Evolutionary conservation across 2,329 filamentous ascomycete species (phyloP), one percentile per base, ranked within the genome.

Genomic region (Microdochium trichocladiopsis): DNA sequence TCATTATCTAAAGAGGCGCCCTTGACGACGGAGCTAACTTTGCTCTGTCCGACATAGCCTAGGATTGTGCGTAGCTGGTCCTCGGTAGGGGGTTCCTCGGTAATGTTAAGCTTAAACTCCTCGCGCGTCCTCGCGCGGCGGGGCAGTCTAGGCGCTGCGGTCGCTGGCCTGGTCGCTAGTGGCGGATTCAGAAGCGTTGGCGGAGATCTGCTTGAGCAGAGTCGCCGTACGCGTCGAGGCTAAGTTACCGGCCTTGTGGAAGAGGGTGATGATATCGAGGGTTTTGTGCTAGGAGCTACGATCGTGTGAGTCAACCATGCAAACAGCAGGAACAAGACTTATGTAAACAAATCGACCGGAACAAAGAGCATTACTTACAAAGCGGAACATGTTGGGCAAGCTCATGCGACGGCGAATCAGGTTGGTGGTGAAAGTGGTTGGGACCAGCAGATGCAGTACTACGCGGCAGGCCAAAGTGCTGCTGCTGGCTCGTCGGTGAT

Each of bases 211-310:
- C 74, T 94, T 95, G 55, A 97, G 82, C 51, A 95, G 73, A 43
- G 82, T 86, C 56, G 86, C 82, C 28, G 87, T 86, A 55, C 87
- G 83, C 50, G 82, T 76, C 3, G 92, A 96, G 57, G 86, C 78
- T 22, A 87, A 80, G 51, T 82, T 80, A 61, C 78, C 80, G 53
- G 93, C 82, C 70, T 89, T 88, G 80, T 96, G 92, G 79, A 97
- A 99, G 76, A 99, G 86, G 56, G 93, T 97, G 67, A 97, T 83
- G 60, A 95, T 89, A 76, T 97, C 92, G 70, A 89, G 80, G 59
- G 87, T 80, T 78, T 90, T 92, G 72, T 78, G 82, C 87, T 91
- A 63, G 50, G 12, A 45, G n/a, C n/a, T 14, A 25, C 33, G 25
- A 18, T 37, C 24, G 9, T 45, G 37, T 53, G 37, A 51, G 50